Evolutionary conservation across 1,139 yeast species (phyloP), one percentile per base, ranked within the genome.

Genomic region (Blastobotrys buckinghamii): DNA sequence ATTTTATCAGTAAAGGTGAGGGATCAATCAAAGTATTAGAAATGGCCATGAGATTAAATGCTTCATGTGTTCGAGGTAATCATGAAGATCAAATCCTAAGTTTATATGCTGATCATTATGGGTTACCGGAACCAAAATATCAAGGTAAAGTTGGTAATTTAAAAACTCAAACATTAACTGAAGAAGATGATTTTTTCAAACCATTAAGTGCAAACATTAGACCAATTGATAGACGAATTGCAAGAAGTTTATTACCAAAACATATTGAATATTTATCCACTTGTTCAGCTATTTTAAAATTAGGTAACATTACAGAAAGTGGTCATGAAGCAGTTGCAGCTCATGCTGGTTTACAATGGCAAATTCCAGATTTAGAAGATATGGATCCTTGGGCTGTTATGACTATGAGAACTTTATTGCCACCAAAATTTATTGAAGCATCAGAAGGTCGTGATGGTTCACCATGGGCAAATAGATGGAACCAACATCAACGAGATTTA

Each of bases 21-120:
- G 80, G 84, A 53, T 84, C 95, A 0, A 54, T 77, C 13, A 78
- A 76, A 47, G 87, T 88, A 5, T 64, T 88, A 27, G 84, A 88
- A 51, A 82, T 69, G 58, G 81, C 87, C 39, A 75, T 81, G 42
- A 61, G 65, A 27, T 53, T 65, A 17, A 67, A 76, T 4, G 75
- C 85, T 16, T 79, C 78, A 45, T 89, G 96, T 64, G 79, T 90
- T 2, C 69, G 94, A 54, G 97, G 97, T 0, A 90, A 90, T 69
- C 96, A 90, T 65, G 97, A 90, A 63, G 74, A 81, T 57, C 79
- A 78, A 54, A 75, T 82, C 16, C 60, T 85, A 54, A 73, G 77
- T 49, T 67, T 80, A 59, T 85, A 85, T 59, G 78, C 84, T 1
- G 72, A 70, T 44, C 76, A 73, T 59, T 87, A 81, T 58, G 73